Conservation (phyloP, 352 stramenopile genomes). For the Globisporangium splendens region DNA sequence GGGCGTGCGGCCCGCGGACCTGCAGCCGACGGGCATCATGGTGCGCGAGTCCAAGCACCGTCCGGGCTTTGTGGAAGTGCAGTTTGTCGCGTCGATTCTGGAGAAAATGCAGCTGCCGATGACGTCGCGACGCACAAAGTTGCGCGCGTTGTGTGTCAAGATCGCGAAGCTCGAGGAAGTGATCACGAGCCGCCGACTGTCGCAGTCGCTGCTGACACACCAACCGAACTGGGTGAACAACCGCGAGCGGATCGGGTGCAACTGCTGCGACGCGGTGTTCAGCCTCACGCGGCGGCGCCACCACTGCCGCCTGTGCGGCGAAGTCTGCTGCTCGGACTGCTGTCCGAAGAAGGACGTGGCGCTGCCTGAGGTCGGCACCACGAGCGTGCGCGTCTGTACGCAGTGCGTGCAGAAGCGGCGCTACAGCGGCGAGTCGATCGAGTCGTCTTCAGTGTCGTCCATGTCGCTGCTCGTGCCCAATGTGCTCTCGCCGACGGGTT, state of each 20-base stretch:
- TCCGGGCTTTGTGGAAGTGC: conserved; percentile 62
- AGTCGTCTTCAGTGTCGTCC: conserved; percentile 10
- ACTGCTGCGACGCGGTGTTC: conserved; percentile 65
- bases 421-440: conserved; percentile 35
- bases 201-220: conserved; percentile 60
- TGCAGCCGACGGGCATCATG: conserved; percentile 76
- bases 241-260: conserved; percentile 50
- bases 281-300: conserved; percentile 66
- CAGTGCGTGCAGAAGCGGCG: conserved; percentile 50
- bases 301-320: conserved; percentile 73
- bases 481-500: conserved; percentile 16
- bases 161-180: conserved; percentile 68
- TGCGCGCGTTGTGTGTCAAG: conserved; percentile 47
- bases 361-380: conserved; percentile 53
- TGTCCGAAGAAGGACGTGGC: conserved; percentile 80
- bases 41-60: conserved; percentile 45
- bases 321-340: conserved; percentile 75
- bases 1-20: conserved; percentile 37
- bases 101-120: conserved; percentile 66
- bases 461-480: conserved; percentile 14
- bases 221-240: conserved; percentile 71
- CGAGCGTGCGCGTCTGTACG: conserved; percentile 68
- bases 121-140: conserved; percentile 46
- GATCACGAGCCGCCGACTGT: conserved; percentile 64
- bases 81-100: conserved; percentile 72